Base-by-base conservation (phyloP, 208 protist species). In the Kentomonas sorsogonicus region DNA sequence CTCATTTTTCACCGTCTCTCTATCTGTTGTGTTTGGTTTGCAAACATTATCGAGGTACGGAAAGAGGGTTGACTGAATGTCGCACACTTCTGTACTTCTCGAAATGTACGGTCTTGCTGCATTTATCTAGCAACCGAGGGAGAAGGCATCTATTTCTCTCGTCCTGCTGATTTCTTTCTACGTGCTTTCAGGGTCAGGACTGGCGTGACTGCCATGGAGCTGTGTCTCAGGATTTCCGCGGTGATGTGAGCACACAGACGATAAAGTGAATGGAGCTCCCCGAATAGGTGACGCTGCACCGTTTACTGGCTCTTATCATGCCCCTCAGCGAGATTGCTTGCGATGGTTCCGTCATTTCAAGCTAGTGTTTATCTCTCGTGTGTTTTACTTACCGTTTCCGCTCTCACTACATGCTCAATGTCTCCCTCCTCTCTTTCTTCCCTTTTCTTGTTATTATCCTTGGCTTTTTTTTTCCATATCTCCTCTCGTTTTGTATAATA, bases 401-500 rank as follows among this genome's bases (percentile, higher is more conserved):
- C n/a, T 36, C 7, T 36, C 11, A 36, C 33, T 36, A 36, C 33
- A 36, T 36, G 33, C 33, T 36, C 7, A 11, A 36, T 11, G 5
- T 36, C 33, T 36, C 11, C 33, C 33, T 36, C 33, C 11, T 36
- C 33, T 11, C 33, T 36, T 11, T 5, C 33, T 36, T 36, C 7
- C 11, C 11, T 36, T 36, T 36, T 36, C 11, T 36, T 36, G 7
- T 36, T 36, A 15, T 11, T 36, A 36, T 15, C 33, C n/a, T n/a
- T 39, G 2, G 6, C 20, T 54, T 39, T 54, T 54, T 38, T 54
- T 36, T 54, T 54, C n/a, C 39, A 4, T 54, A 26, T 54, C 39
- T 26, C 3, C 39, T 39, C 15, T 40, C 20, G 6, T 52, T 36
- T 27, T 52, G 25, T 52, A 33, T 30, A 33, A 33, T 15, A 52